Base-by-base conservation (phyloP, 805 yeast species). In the Pichia nanzhaoensis region DNA sequence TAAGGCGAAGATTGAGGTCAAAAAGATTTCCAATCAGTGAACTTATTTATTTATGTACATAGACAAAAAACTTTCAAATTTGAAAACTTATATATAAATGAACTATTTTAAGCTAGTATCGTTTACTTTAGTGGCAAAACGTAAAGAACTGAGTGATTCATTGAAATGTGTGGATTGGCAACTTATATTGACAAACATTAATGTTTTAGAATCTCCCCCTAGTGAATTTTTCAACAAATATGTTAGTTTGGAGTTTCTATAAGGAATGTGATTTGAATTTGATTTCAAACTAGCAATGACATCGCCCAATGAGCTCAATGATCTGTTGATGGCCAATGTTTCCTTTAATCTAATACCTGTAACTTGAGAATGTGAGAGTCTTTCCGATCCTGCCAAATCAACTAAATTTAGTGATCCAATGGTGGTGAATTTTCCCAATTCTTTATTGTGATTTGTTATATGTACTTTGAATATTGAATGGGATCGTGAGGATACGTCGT, bases 361-460 rank as follows among this genome's bases (percentile, higher is more conserved):
- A 0, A 79, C 95, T 55, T 81, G 84, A 0, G 96, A 84, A 16
- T 76, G 72, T 9, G 80, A 63, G 14, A 90, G 68, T 46, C 98
- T 70, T 66, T 91, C 99, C 0, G 96, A 87, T 2, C 99, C 99
- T 0, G 99, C 99, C 45, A 91, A 69, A 64, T 91, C 99, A 40
- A 93, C 80, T 44, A 91, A 66, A 57, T 91, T 90, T 46, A 91
- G 67, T 2, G 76, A 71, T 10, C 96, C 93, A 14, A 65, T 55
- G 1, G 74, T 61, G 16, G 13, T 18, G 27, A 8, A 27, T 22
- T 39, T 24, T 5, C 14, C 6, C 2, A 21, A 27, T 9, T 18
- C 17, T 16, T 28, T 18, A 8, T 37, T 22, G 14, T 35, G 34
- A 1, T 51, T 48, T 2, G 59, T 46, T 13, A 91, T 65, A 16